These are phyloP conservation scores for Fusarium odoratissimum DNA, from an alignment of 2,329 filamentous ascomycete genomes.

Conservation along the genomic window DNA sequence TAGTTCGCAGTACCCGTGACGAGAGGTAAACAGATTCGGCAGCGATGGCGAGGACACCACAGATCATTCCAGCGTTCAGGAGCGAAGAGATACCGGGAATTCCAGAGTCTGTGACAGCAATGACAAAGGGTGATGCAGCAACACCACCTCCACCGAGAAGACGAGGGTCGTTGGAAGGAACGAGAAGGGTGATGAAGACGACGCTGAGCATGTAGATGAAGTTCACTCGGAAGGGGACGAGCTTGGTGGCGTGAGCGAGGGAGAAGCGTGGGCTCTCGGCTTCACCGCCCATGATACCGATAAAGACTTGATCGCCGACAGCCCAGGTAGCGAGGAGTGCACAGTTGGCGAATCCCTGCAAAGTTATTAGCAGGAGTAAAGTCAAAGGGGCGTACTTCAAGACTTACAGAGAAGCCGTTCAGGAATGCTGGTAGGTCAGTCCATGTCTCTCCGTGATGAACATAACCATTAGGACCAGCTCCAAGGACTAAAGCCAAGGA, in stretches of 20 bases:
- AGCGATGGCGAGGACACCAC: constrained; percentile 33
- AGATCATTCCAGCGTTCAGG: constrained; percentile 37
- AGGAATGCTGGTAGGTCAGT: constrained; percentile 6
- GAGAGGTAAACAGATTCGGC: constrained; percentile 29
- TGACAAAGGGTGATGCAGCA: constrained; percentile 34
- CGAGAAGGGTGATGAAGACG: constrained; percentile 31
- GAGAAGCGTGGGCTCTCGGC: constrained; percentile 30
- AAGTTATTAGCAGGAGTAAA: background rate
- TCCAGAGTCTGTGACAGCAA: constrained; percentile 24
- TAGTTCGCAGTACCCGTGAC: constrained; percentile 29
- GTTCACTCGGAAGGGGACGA: constrained; percentile 35
- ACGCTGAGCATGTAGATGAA: constrained; percentile 37
- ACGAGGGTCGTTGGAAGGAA: constrained; percentile 26
- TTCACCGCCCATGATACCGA: constrained; percentile 41
- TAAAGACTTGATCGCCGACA: constrained; percentile 39
- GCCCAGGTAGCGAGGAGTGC: constrained; percentile 37
- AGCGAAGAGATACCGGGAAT: constrained; percentile 28
- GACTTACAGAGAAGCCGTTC: constrained; percentile 31
- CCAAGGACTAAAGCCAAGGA: constrained; percentile 23
- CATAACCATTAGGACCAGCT: constrained; percentile 17
- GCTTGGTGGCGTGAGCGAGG: constrained; percentile 33
- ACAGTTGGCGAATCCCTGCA: constrained; percentile 34
- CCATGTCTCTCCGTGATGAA: constrained; percentile 24
- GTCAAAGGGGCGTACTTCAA: rapidly evolving
- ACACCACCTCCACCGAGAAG: constrained; percentile 29